Evolutionary conservation across 2,329 filamentous ascomycete genomes (phyloP).

Genomic region (Ophiostoma fasciatum): DNA sequence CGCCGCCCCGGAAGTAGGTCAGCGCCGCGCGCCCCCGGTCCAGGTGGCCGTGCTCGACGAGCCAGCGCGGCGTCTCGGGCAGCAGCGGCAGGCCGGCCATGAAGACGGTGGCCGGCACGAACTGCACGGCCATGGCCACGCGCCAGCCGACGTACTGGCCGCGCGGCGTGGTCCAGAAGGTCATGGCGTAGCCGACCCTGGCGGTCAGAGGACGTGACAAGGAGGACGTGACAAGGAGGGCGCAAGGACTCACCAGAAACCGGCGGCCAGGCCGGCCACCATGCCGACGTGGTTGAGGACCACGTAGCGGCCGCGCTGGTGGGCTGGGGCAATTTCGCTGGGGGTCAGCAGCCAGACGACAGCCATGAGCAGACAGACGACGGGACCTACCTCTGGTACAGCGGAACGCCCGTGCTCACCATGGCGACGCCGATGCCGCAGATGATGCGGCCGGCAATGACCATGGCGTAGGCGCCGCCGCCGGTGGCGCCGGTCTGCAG

Average conservation of each 20-base stretch:
- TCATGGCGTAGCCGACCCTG: slow-evolving; percentile 42
- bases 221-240: neutral
- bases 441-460: slow-evolving; percentile 35
- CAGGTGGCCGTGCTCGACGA: slow-evolving; percentile 32
- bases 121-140: slow-evolving; percentile 32
- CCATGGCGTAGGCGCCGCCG: slow-evolving; percentile 26
- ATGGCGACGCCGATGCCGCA: slow-evolving; percentile 38
- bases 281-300: slow-evolving; percentile 46
- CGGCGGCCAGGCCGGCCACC: slow-evolving; percentile 35
- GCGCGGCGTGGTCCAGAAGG: slow-evolving; percentile 31
- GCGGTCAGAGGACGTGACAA: neutral
- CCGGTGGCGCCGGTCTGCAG: slow-evolving; percentile 31
- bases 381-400: slow-evolving; percentile 36
- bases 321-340: slow-evolving; percentile 40
- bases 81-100: slow-evolving; percentile 34
- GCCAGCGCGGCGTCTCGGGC: slow-evolving; percentile 44
- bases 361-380: no score
- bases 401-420: slow-evolving; percentile 39
- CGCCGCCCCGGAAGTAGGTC: slow-evolving; percentile 33
- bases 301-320: slow-evolving; percentile 38
- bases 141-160: slow-evolving; percentile 38
- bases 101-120: slow-evolving; percentile 36
- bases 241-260: slow-evolving; percentile 32
- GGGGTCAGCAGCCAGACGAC: neutral
- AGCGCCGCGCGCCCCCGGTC: slow-evolving; percentile 29